These are phyloP conservation scores for Funneliformis mosseae DNA, from an alignment of 192 early-diverging fungal genomes.

Conservation along the genomic window DNA sequence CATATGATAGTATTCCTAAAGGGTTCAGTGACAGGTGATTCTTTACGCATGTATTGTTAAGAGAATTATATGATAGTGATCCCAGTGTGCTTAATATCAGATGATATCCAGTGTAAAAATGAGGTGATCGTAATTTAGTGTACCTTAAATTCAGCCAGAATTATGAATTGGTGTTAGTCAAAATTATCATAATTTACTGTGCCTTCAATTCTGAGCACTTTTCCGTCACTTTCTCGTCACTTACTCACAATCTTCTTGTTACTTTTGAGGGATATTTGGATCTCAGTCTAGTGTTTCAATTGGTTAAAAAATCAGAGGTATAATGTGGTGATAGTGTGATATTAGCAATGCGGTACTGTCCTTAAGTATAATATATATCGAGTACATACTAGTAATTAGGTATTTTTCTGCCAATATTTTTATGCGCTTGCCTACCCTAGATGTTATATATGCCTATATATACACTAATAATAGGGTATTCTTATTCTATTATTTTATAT, in stretches of 20 bases:
- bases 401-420: not conserved
- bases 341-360: not conserved
- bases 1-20: too few relatives aligned
- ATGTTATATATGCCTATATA: too few relatives aligned
- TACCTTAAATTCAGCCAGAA: not conserved
- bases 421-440: too few relatives aligned
- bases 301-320: not conserved
- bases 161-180: conserved; percentile 1
- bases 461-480: too few relatives aligned
- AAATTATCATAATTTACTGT: too few relatives aligned
- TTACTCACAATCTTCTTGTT: not conserved
- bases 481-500: too few relatives aligned
- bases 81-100: too few relatives aligned
- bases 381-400: not conserved
- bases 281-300: not conserved
- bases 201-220: too few relatives aligned
- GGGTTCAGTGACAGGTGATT: too few relatives aligned
- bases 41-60: too few relatives aligned
- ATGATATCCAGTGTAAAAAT: not conserved
- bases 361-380: not conserved
- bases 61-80: too few relatives aligned
- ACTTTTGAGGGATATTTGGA: not conserved
- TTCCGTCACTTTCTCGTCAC: not conserved
- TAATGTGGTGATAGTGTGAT: not conserved
- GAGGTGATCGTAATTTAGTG: not conserved